phyloP scores from a whole-genome alignment of 441 rosid species.

The Croton laevigatus region DNA sequence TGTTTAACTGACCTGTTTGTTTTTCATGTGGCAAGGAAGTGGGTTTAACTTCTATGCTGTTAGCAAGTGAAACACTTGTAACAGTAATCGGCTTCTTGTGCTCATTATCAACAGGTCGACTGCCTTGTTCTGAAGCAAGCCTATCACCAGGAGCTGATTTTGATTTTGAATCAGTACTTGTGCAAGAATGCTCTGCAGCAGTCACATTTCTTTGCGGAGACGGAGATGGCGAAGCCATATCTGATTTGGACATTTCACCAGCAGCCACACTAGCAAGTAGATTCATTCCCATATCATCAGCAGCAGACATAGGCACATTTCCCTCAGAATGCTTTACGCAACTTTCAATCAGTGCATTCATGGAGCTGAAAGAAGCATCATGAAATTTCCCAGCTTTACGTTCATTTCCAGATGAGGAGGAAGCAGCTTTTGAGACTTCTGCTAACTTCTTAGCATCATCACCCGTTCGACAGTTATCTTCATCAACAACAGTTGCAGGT shows the following conservation, averaged over 20 bases:
- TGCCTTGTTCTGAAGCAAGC: constrained; percentile 24
- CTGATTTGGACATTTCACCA: constrained; percentile 78
- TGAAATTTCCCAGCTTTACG: constrained; percentile 46
- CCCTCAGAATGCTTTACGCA: constrained; percentile 73
- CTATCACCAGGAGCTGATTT: constrained; percentile 33
- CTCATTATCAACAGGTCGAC: constrained; percentile 26
- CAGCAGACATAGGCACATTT: constrained; percentile 42
- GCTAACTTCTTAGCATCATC: constrained; percentile 42
- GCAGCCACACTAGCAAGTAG: constrained; percentile 96
- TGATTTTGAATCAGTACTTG: constrained; percentile 39
- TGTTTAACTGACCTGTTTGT: constrained; percentile 10
- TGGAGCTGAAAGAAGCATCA: constrained; percentile 66
- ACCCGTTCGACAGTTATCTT: constrained; percentile 36
- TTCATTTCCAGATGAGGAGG: constrained; percentile 47
- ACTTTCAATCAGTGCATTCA: constrained; percentile 90
- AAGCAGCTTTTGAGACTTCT: constrained; percentile 43
- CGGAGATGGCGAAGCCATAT: constrained; percentile 46
- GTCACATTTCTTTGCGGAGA: constrained; percentile 49
- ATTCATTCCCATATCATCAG: constrained; percentile 96
- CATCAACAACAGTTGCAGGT: constrained; percentile 42
- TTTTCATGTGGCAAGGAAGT: constrained; percentile 24
- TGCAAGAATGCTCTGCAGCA: constrained; percentile 33
- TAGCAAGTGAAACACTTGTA: constrained; percentile 24
- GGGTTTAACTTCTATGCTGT: constrained; percentile 29
- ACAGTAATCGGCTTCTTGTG: constrained; percentile 32